phyloP scores from a whole-genome alignment of 1,284 basidiomycete genomes.

The Trametes sp. region DNA sequence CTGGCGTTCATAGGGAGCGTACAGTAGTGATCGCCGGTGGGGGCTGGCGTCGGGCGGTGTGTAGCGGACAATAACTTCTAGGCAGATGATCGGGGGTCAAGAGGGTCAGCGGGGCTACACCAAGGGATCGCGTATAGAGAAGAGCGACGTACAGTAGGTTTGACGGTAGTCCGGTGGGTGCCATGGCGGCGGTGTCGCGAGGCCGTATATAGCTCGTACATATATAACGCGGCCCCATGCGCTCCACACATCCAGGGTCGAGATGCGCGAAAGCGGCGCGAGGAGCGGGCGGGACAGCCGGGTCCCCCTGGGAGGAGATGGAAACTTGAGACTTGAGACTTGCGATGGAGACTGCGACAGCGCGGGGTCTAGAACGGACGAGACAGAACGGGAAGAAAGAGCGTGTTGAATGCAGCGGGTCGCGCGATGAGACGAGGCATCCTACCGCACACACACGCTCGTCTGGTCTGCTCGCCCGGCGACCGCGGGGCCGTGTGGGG shows the following conservation, averaged over 20 bases:
- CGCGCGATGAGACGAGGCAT: background rate
- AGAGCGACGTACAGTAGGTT: background rate
- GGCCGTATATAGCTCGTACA: background rate
- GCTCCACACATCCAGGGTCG: background rate
- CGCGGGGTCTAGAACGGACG: background rate
- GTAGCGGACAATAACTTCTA: background rate
- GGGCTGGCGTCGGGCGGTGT: too few species aligned
- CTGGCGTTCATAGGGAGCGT: background rate
- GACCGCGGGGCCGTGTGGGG: background rate
- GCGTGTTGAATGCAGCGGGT: conserved; percentile 1
- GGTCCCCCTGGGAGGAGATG: background rate
- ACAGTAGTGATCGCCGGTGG: conserved; percentile 1
- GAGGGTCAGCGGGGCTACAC: background rate
- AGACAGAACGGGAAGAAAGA: background rate
- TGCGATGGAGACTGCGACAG: conserved; percentile 19
- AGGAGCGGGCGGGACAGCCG: background rate
- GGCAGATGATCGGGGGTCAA: too few species aligned
- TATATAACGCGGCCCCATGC: background rate
- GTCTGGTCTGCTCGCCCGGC: background rate
- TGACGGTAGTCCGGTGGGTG: background rate
- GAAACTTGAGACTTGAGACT: background rate
- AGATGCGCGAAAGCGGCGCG: background rate
- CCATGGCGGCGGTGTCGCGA: background rate
- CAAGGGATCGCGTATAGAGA: background rate
- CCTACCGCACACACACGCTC: conserved; percentile 5